Percentiles rank a stretch among this genome's conserved stretches.
phyloP scores from a whole-genome alignment of 78 protist genomes.

The Thecamonas trahens region DNA sequence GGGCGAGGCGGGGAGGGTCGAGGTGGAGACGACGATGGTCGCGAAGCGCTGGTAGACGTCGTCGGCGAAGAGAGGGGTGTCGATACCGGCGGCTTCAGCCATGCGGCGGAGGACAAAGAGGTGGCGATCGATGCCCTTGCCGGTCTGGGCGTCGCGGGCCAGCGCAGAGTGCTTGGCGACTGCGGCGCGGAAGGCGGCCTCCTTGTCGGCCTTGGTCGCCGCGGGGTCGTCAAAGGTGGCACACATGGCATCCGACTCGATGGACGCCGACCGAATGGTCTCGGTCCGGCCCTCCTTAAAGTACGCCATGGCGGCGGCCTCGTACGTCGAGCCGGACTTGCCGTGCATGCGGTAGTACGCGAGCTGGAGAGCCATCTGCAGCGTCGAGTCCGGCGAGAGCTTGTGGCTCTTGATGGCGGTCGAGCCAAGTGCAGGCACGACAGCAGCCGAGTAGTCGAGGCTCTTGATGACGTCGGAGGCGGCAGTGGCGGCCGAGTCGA shows the following conservation, averaged over 20 bases:
- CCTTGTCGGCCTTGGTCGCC: background rate
- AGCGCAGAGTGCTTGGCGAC: conserved; percentile 15
- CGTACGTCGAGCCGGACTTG: conserved; percentile 34
- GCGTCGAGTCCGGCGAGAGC: conserved; percentile 38
- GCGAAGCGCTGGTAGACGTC: background rate
- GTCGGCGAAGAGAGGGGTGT: conserved; percentile 13
- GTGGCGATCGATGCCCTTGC: conserved; percentile 30
- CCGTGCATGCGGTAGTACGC: conserved; percentile 29
- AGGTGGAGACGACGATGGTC: conserved; percentile 28
- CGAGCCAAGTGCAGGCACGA: too few species aligned
- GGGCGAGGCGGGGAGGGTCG: conserved; percentile 7
- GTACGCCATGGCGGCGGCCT: conserved; percentile 38
- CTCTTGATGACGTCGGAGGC: conserved; percentile 1
- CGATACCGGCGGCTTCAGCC: background rate
- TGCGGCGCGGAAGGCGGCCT: background rate
- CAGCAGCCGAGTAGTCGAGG: conserved; percentile 8
- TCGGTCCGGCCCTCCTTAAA: conserved; percentile 66
- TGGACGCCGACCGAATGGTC: conserved; percentile 38
- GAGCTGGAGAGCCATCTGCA: conserved; percentile 49
- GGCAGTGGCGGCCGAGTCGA: background rate
- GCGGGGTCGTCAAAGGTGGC: conserved; percentile 4
- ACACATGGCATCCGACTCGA: conserved; percentile 2
- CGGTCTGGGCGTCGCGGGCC: conserved; percentile 19
- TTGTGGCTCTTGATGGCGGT: background rate
- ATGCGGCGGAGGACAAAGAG: conserved; percentile 9